phyloP scores from a whole-genome alignment of 495 filamentous ascomycete genomes.

The Umbilicaria muhlenbergii region DNA sequence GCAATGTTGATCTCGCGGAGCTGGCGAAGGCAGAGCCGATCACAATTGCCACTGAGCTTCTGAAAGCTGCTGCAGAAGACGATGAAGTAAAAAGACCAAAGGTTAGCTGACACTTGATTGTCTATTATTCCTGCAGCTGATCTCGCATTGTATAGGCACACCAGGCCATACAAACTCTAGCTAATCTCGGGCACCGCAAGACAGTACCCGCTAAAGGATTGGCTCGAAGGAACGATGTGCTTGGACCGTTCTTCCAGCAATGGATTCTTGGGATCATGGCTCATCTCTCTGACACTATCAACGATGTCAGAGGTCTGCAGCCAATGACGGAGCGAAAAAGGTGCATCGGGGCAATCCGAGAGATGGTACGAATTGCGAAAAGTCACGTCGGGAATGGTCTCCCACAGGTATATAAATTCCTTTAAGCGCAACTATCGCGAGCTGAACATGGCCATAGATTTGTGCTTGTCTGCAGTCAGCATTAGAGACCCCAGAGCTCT shows the following conservation, averaged over 20 bases:
- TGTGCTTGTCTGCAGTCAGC: constrained; percentile 79
- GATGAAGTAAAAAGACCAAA: constrained; percentile 41
- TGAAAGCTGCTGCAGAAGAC: constrained; percentile 63
- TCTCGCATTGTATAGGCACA: constrained; percentile 29
- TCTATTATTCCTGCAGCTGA: neutral
- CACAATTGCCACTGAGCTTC: constrained; percentile 58
- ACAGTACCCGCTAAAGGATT: constrained; percentile 25
- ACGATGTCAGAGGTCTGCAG: constrained; percentile 43
- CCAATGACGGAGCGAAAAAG: constrained; percentile 53
- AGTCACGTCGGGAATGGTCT: constrained; percentile 58
- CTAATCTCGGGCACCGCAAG: constrained; percentile 43
- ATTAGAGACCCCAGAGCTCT: constrained; percentile 52
- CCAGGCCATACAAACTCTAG: constrained; percentile 51
- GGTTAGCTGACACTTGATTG: constrained; percentile 22
- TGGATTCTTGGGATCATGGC: constrained; percentile 83
- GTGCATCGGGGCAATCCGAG: constrained; percentile 67
- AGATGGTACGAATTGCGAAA: constrained; percentile 65
- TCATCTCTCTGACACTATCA: constrained; percentile 66
- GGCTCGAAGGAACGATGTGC: constrained; percentile 35
- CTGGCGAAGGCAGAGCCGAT: constrained; percentile 64
- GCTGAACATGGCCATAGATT: constrained; percentile 34
- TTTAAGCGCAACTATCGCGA: neutral
- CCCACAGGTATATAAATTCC: constrained; percentile 51
- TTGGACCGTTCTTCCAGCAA: constrained; percentile 65
- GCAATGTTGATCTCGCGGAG: constrained; percentile 44